Conservation (phyloP, 2,329 filamentous ascomycete genomes). For the Phyllosticta ampelicida region DNA sequence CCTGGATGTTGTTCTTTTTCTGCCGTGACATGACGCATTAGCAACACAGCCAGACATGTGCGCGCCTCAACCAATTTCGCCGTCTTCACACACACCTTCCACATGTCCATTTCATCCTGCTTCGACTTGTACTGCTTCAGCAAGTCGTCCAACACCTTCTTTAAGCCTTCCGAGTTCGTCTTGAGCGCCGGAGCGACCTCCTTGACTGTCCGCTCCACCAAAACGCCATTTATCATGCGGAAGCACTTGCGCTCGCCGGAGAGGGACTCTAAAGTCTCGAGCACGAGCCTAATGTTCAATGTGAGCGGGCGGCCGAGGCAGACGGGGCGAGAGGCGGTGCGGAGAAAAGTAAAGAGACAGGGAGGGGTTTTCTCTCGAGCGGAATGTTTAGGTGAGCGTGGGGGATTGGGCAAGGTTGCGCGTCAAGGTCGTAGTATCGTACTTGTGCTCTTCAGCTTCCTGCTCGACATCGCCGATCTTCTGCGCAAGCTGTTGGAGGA, state of each 20-base stretch:
- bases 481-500: slow-evolving; percentile 80
- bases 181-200: slow-evolving; percentile 85
- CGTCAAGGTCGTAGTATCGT: slow-evolving; percentile 26
- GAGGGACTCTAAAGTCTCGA: slow-evolving; percentile 81
- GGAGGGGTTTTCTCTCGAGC: slow-evolving; percentile 4
- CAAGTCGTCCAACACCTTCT: slow-evolving; percentile 86
- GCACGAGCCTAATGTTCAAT: slow-evolving; percentile 61
- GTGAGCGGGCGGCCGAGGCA: neutral
- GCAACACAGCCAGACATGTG: neutral
- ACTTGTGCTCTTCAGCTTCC: slow-evolving; percentile 98
- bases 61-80: neutral
- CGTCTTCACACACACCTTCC: slow-evolving; percentile 64
- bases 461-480: slow-evolving; percentile 98
- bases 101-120: slow-evolving; percentile 91
- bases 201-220: slow-evolving; percentile 87
- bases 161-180: slow-evolving; percentile 88
- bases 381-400: slow-evolving; percentile 15
- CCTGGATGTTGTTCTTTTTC: slow-evolving; percentile 86
- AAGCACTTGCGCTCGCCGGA: slow-evolving; percentile 88
- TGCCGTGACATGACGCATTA: slow-evolving; percentile 28
- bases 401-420: slow-evolving; percentile 13
- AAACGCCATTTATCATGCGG: slow-evolving; percentile 93
- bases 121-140: slow-evolving; percentile 94
- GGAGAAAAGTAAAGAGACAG: slow-evolving; percentile 2
- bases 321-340: slow-evolving; percentile 16